A percentile compares a stretch with the other conserved stretches of the same genome.
These are phyloP conservation scores for Paramarasmius palmivorus DNA, from an alignment of 1,284 basidiomycete species.

Conservation along the genomic window DNA sequence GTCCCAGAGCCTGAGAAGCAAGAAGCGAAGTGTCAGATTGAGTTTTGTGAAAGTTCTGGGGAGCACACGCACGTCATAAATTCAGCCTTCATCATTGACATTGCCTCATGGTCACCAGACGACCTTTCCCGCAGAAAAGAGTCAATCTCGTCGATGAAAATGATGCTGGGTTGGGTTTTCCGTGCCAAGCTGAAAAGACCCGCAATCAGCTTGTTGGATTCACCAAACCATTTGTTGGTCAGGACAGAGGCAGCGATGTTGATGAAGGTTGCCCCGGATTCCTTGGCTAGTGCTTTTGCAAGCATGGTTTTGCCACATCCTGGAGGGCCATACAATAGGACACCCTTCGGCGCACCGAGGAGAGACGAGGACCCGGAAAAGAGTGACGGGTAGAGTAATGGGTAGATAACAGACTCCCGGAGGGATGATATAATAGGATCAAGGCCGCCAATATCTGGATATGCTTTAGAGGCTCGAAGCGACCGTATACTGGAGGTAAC, in stretches of 20 bases:
- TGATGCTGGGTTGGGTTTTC: conserved; percentile 82
- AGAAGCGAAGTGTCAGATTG: conserved; percentile 6
- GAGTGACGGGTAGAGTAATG: conserved; percentile 88
- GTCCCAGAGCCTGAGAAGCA: conserved; percentile 82
- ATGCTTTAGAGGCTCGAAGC: neutral
- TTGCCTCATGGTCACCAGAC: conserved; percentile 94
- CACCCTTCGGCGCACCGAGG: conserved; percentile 76
- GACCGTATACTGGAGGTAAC: conserved; percentile 18
- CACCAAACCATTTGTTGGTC: conserved; percentile 96
- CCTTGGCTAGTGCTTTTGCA: conserved; percentile 93
- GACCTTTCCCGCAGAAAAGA: conserved; percentile 89
- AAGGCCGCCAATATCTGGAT: conserved; percentile 89
- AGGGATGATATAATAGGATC: conserved; percentile 91
- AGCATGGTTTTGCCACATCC: conserved; percentile 96
- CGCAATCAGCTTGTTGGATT: conserved; percentile 96
- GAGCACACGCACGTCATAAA: conserved; percentile 87
- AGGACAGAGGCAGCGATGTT: conserved; percentile 82
- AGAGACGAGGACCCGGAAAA: conserved; percentile 78
- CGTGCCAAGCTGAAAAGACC: conserved; percentile 90
- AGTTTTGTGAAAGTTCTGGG: neutral
- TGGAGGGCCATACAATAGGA: conserved; percentile 87
- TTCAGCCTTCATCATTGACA: conserved; percentile 99
- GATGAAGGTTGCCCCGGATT: conserved; percentile 96
- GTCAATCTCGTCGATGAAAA: conserved; percentile 98
- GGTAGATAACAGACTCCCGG: conserved; percentile 96